Conservation (phyloP, 495 filamentous ascomycete genomes). For the Tuber microsphaerosporum region DNA sequence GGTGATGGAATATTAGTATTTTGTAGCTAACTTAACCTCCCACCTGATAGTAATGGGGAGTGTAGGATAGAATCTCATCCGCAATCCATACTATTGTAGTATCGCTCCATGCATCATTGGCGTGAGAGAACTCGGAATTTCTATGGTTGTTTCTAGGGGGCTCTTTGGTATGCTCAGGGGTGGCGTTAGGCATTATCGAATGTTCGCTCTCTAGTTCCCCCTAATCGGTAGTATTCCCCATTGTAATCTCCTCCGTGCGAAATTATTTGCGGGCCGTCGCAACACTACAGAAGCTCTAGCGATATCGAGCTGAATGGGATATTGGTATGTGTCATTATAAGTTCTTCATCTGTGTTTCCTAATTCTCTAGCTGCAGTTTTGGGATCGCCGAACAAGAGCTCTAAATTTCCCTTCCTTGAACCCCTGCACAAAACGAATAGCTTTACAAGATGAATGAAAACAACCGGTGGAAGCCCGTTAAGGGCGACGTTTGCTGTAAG, state of each 20-base stretch:
- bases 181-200: not conserved
- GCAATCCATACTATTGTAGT: not conserved
- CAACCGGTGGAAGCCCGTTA: not conserved
- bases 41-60: not conserved
- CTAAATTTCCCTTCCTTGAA: not conserved
- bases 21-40: not conserved
- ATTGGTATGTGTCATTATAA: not conserved
- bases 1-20: not conserved
- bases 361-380: not conserved
- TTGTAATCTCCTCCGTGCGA: not conserved
- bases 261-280: not conserved
- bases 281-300: not conserved
- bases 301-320: not conserved
- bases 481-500: not conserved
- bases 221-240: not conserved
- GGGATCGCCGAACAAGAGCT: not conserved
- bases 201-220: not conserved
- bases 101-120: not conserved
- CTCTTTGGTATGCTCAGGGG: not conserved
- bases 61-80: not conserved
- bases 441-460: not conserved
- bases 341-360: not conserved
- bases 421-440: not conserved
- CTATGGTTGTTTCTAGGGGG: not conserved
- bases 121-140: not conserved